Evolutionary conservation across 192 early-diverging fungal genomes (phyloP).

Genomic region (Linnemannia exigua): DNA sequence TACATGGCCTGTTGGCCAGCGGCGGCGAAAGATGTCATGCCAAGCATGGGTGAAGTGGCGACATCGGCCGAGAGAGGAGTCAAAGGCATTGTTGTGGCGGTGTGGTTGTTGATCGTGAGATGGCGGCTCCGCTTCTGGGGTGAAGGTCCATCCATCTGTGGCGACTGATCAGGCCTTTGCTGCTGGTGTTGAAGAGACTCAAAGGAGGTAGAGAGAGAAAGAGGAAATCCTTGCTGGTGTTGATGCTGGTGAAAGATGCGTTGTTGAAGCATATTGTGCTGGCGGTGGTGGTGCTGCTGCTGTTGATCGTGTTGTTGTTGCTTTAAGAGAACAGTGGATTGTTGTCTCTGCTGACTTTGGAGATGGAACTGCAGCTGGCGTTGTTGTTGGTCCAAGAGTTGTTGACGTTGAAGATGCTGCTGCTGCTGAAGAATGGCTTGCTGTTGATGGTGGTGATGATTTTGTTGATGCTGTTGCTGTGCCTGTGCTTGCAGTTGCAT

Average conservation of each 20-base stretch:
- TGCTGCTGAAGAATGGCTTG: not conserved
- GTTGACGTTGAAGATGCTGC: not conserved
- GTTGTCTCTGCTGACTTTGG: not conserved
- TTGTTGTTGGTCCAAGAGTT: not conserved
- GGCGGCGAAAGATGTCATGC: not conserved
- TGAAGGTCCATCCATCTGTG: not conserved
- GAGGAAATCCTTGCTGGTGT: constrained; percentile 17
- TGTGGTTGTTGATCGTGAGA: not conserved
- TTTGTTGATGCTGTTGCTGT: constrained; percentile 11
- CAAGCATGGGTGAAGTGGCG: not conserved
- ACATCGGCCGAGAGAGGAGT: constrained; percentile 28
- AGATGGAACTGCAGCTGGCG: not conserved
- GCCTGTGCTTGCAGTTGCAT: constrained; percentile 18
- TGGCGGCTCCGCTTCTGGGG: constrained; percentile 27
- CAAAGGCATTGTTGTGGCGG: constrained; percentile 16
- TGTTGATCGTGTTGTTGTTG: constrained; percentile 14
- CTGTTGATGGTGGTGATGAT: not conserved
- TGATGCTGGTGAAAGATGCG: constrained; percentile 18
- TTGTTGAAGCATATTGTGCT: constrained; percentile 17
- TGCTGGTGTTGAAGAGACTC: not conserved
- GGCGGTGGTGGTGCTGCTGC: constrained; percentile 16
- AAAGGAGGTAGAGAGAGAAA: constrained; percentile 19
- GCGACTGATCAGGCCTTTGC: not conserved
- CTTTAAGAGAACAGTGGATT: not conserved
- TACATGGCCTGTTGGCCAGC: constrained; percentile 3